phyloP scores from a whole-genome alignment of 305 asterid species.

The Plantago coronopus region DNA sequence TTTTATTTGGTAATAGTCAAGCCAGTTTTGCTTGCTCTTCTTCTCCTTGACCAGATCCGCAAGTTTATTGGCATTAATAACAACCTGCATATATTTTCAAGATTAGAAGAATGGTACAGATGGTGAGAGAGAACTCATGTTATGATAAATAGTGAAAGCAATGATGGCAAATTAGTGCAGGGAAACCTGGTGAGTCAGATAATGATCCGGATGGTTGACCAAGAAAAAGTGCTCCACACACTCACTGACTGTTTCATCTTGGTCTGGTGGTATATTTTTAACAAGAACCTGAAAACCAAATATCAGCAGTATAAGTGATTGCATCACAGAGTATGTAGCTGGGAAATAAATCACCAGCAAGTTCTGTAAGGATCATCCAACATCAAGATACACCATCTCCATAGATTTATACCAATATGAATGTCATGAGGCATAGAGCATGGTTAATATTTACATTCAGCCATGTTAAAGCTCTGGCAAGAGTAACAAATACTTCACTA shows the following conservation, averaged over 20 bases:
- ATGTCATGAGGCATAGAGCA: neutral
- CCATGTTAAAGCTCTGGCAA: slow-evolving; percentile 8
- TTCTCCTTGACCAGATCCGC: slow-evolving; percentile 66
- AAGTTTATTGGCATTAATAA: slow-evolving; percentile 78
- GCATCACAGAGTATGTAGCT: slow-evolving; percentile 16
- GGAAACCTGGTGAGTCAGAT: slow-evolving; percentile 85
- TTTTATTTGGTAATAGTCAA: slow-evolving; percentile 83
- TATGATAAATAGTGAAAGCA: neutral
- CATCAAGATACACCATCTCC: slow-evolving; percentile 11
- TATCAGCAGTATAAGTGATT: slow-evolving; percentile 16
- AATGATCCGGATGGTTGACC: slow-evolving; percentile 95
- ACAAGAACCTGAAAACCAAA: slow-evolving; percentile 66
- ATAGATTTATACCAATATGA: slow-evolving; percentile 1
- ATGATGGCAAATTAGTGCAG: slow-evolving; percentile 11
- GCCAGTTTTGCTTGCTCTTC: slow-evolving; percentile 77
- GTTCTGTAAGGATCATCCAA: neutral
- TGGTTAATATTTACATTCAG: too few relatives aligned
- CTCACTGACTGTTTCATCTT: slow-evolving; percentile 83
- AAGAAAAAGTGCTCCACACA: slow-evolving; percentile 94
- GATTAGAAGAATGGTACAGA: slow-evolving; percentile 14
- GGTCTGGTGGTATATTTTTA: slow-evolving; percentile 88
- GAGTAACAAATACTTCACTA: neutral
- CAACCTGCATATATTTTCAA: slow-evolving; percentile 51
- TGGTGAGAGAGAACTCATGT: neutral
- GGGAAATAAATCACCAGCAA: slow-evolving; percentile 17